Evolutionary conservation across 768 basidiomycete species (phyloP).

Genomic region (Naematelia aurantialba): DNA sequence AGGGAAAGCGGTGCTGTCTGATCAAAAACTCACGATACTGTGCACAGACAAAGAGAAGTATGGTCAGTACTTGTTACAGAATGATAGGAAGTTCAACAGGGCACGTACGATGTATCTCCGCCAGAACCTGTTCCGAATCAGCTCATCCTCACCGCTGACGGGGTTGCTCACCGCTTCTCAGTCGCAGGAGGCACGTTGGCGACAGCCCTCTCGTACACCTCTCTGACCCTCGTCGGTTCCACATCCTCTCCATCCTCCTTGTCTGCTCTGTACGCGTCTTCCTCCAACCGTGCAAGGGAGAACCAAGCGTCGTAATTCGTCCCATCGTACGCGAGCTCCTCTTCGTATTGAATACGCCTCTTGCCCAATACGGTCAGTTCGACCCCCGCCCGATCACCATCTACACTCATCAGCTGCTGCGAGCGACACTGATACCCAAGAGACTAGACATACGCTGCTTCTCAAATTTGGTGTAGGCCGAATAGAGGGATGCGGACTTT

Average conservation of each 20-base stretch:
- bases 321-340: constrained; percentile 84
- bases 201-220: constrained; percentile 92
- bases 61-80: constrained; percentile 1
- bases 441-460: constrained; percentile 71
- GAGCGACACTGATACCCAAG: no score
- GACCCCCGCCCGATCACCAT: constrained; percentile 79
- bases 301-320: constrained; percentile 99
- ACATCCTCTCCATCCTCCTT: constrained; percentile 58
- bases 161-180: constrained; percentile 71
- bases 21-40: constrained; percentile 22
- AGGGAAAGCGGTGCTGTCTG: not conserved
- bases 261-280: constrained; percentile 73
- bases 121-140: constrained; percentile 43
- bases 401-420: constrained; percentile 14
- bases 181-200: constrained; percentile 89
- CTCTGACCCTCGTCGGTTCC: constrained; percentile 65
- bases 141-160: not conserved
- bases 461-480: constrained; percentile 94
- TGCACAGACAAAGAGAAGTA: not conserved
- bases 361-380: constrained; percentile 94
- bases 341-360: constrained; percentile 97
- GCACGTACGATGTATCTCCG: constrained; percentile 52
- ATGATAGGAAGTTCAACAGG: not conserved
- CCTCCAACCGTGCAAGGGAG: constrained; percentile 88
- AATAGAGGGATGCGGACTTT: constrained; percentile 72